Evolutionary conservation across 495 filamentous ascomycete genomes (phyloP).

Genomic region (Cercophora samala): DNA sequence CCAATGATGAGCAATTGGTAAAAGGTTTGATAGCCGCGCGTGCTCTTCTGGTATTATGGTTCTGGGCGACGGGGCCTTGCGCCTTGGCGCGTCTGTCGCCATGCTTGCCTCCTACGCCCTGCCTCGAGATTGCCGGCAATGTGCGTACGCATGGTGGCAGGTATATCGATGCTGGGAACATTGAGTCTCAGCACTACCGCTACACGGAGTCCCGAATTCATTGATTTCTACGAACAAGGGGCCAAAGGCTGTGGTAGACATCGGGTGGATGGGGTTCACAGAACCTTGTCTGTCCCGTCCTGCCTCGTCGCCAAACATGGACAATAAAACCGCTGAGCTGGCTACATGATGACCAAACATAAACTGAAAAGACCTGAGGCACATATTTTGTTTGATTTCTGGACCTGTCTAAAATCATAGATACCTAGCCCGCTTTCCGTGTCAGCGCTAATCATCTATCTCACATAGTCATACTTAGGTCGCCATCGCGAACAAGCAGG

Average conservation of each 20-base stretch:
- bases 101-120: slow-evolving; percentile 15
- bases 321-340: slow-evolving; percentile 36
- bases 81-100: slow-evolving; percentile 31
- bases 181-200: slow-evolving; percentile 20
- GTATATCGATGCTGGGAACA: slow-evolving; percentile 26
- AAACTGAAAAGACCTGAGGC: slow-evolving; percentile 45
- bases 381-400: slow-evolving; percentile 18
- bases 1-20: slow-evolving; percentile 61
- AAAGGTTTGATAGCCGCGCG: slow-evolving; percentile 55
- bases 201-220: slow-evolving; percentile 29
- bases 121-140: slow-evolving; percentile 24
- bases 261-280: slow-evolving; percentile 6
- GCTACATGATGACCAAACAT: slow-evolving; percentile 31
- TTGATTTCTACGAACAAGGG: slow-evolving; percentile 16
- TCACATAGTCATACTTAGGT: neutral
- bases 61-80: slow-evolving; percentile 35
- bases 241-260: slow-evolving; percentile 39
- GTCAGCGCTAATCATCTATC: neutral
- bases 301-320: slow-evolving; percentile 17
- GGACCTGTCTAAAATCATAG: slow-evolving; percentile 16
- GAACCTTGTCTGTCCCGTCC: neutral
- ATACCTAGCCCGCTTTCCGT: neutral
- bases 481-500: neutral
- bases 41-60: slow-evolving; percentile 39
- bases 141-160: slow-evolving; percentile 16